phyloP scores from a whole-genome alignment of 768 basidiomycete genomes.

The Pholiota molesta region DNA sequence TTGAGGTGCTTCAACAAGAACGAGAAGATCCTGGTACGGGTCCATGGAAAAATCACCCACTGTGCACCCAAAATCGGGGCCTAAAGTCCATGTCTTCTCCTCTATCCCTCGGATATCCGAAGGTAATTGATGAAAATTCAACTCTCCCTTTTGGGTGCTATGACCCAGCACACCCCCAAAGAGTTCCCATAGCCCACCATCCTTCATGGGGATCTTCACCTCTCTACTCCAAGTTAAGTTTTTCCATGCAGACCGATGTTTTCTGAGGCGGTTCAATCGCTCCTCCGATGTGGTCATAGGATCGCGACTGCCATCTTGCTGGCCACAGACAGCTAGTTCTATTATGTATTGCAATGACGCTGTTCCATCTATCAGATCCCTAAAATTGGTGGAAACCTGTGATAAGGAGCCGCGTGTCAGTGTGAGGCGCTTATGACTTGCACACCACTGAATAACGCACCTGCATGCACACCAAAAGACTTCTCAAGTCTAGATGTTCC shows the following conservation, averaged over 20 bases:
- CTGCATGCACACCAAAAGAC: constrained; percentile 2
- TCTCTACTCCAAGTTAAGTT: constrained; percentile 37
- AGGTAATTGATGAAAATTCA: constrained; percentile 52
- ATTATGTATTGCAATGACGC: constrained; percentile 43
- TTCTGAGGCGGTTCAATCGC: constrained; percentile 41
- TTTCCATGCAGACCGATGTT: constrained; percentile 43
- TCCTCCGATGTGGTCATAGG: constrained; percentile 31
- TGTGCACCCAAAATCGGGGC: constrained; percentile 31
- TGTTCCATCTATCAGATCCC: constrained; percentile 20
- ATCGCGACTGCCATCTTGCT: constrained; percentile 36
- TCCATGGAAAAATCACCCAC: constrained; percentile 69
- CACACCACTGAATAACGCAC: not conserved
- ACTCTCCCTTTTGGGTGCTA: constrained; percentile 24
- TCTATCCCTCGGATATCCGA: constrained; percentile 51
- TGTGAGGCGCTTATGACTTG: not conserved
- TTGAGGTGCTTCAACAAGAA: constrained; percentile 43
- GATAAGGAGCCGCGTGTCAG: not conserved
- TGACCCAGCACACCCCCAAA: constrained; percentile 61
- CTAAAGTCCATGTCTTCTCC: constrained; percentile 46
- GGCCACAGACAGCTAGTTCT: constrained; percentile 47
- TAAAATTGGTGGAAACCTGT: constrained; percentile 21
- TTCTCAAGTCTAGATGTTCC: constrained; percentile 4
- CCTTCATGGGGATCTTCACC: constrained; percentile 38
- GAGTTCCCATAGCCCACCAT: constrained; percentile 57
- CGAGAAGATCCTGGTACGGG: constrained; percentile 65